Percentiles rank a stretch among this genome's conserved stretches.
Conservation (phyloP, 2,329 filamentous ascomycete genomes). For the Fusarium mundagurra region DNA sequence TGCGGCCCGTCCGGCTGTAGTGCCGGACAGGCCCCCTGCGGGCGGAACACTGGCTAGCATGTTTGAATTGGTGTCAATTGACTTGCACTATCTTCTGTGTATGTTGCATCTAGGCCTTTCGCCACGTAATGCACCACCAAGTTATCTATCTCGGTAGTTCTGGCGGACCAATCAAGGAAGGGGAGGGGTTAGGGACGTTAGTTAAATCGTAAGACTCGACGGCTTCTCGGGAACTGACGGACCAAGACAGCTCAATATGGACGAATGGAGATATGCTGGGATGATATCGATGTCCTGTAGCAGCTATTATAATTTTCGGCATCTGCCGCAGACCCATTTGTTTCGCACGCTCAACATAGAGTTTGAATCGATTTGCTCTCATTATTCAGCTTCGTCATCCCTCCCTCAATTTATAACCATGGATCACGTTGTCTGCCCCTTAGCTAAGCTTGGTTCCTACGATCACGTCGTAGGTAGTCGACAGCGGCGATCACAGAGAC, state of each 20-base stretch:
- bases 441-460: no score
- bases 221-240: background rate
- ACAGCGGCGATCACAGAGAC: no score
- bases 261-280: background rate
- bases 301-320: accelerated
- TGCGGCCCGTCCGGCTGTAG: background rate
- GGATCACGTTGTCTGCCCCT: no score
- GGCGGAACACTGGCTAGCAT: no score
- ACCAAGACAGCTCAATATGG: accelerated
- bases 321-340: accelerated
- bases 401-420: no score
- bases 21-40: no score
- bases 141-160: background rate
- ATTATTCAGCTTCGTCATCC: no score
- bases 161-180: background rate
- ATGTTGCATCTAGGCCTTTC: background rate
- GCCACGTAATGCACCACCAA: background rate
- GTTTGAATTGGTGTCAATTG: no score
- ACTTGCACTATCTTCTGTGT: no score
- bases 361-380: background rate
- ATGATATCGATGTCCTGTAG: background rate
- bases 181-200: accelerated
- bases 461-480: no score
- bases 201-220: background rate
- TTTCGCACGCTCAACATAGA: no score